Base-by-base conservation (phyloP, 2,329 filamentous ascomycete genomes). In the Botrytis sinoallii region DNA sequence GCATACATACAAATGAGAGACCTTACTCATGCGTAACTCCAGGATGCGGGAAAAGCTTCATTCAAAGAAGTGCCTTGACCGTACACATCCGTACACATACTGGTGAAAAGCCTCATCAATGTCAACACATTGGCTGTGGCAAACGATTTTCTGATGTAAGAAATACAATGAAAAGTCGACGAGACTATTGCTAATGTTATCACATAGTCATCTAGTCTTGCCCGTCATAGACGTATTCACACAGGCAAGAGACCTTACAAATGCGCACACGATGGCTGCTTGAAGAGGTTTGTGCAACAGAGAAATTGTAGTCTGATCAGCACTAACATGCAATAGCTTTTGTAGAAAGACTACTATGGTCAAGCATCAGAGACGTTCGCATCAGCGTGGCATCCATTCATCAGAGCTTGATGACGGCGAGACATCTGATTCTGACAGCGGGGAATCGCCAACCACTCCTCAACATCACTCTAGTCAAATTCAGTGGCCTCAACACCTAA, bases 331-430 rank as follows among this genome's bases (percentile, higher is more conserved):
- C 35, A 38, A 18, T 76, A 91, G 90, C 81, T 92, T 92, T 81
- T 92, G 90, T 82, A 86, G 91, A 72, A 92, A 92, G 81, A 92
- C 90, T 8, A 92, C 90, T 72, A 90, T 91, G 89, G 88, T 91
- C 72, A 91, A 91, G 82, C 89, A 91, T 79, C 88, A 91, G 79
- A 84, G 88, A 70, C 85, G 88, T 40, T 89, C 88, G 2, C 88
- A 91, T 79, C 88, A 90, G 78, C 86, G 88, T 76, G 81, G 88
- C 55, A 82, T 88, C 72, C 85, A 89, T 77, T 85, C 86, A 59
- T 86, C 87, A 71, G 88, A 90, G 77, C 72, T 80, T 29, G 80
- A 82, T 70, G 81, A 82, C 70, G 80, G 80, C 61, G 81, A 82
- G 44, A 81, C 79, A 20, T 81, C 80, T 5, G 80, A 81, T 69